Evolutionary conservation across 2,329 filamentous ascomycete species (phyloP).

Genomic region (Iodosphaeria phyllophila): DNA sequence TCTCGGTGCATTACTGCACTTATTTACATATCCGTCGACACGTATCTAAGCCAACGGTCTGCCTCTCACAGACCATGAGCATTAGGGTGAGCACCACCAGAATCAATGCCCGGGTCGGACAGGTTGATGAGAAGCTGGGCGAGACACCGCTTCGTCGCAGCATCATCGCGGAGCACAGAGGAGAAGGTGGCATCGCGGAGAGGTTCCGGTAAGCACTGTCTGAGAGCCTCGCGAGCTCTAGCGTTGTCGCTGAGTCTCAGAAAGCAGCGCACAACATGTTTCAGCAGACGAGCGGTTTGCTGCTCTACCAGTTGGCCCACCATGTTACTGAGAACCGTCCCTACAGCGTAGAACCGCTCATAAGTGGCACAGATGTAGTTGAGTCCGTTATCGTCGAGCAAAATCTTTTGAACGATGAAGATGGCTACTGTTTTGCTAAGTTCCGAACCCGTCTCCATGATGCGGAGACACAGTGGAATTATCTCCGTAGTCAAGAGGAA

Average conservation of each 20-base stretch:
- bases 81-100: slow-evolving; percentile 10
- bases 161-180: slow-evolving; percentile 87
- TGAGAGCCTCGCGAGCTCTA: slow-evolving; percentile 78
- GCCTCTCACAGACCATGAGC: too few relatives aligned
- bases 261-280: slow-evolving; percentile 96
- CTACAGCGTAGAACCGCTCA: slow-evolving; percentile 94
- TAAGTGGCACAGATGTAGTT: slow-evolving; percentile 99
- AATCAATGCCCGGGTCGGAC: slow-evolving; percentile 61
- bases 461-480: slow-evolving; percentile 88
- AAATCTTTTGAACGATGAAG: slow-evolving; percentile 98
- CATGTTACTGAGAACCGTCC: slow-evolving; percentile 96
- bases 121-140: slow-evolving; percentile 95
- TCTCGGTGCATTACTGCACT: too few relatives aligned
- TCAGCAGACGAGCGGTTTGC: slow-evolving; percentile 85
- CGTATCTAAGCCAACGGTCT: too few relatives aligned
- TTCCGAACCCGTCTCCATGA: slow-evolving; percentile 98
- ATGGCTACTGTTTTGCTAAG: slow-evolving; percentile 98
- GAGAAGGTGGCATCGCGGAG: slow-evolving; percentile 96
- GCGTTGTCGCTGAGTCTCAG: slow-evolving; percentile 90
- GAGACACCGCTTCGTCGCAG: slow-evolving; percentile 90
- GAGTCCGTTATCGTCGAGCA: slow-evolving; percentile 88
- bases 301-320: slow-evolving; percentile 94
- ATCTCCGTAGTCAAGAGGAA: slow-evolving; percentile 97
- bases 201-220: slow-evolving; percentile 94
- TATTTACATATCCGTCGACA: too few relatives aligned